Evolutionary conservation across 2,329 filamentous ascomycete genomes (phyloP).

Genomic region (Aureobasidium sp.): DNA sequence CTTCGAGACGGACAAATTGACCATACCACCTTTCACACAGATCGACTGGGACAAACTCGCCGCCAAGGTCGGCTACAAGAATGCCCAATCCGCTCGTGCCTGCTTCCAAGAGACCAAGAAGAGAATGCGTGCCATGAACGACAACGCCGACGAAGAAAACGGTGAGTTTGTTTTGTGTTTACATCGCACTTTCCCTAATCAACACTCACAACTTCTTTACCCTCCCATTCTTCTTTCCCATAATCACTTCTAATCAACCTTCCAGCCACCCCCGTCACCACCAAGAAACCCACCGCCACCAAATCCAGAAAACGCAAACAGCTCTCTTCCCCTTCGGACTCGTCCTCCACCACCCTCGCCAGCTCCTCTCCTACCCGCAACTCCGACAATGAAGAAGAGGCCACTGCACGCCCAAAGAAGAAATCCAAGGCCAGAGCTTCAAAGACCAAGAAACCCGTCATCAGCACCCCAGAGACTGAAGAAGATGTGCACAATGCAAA

Average conservation of each 20-base stretch:
- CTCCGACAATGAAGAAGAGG: background rate
- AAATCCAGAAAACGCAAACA: background rate
- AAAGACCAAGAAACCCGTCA: background rate
- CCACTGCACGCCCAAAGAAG: background rate
- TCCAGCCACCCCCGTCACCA: background rate
- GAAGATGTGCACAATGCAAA: background rate
- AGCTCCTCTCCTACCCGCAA: background rate
- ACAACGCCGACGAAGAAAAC: conserved; percentile 10
- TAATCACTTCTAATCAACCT: too few species aligned
- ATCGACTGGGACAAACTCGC: conserved; percentile 34
- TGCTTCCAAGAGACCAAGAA: conserved; percentile 30
- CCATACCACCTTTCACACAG: conserved; percentile 18
- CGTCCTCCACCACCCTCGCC: background rate
- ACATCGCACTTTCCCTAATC: background rate
- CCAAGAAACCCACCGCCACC: background rate
- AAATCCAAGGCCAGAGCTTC: background rate
- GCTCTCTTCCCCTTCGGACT: background rate
- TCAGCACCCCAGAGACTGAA: background rate
- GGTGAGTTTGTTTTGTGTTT: background rate
- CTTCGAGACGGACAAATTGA: background rate
- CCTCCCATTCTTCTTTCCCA: background rate
- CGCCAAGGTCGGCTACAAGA: conserved; percentile 29
- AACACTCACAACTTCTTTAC: background rate
- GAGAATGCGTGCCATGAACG: conserved; percentile 24
- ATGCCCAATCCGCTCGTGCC: conserved; percentile 27